Percentiles rank a stretch among this genome's conserved stretches.
phyloP scores from a whole-genome alignment of 2,329 filamentous ascomycete species.

The Eutypa lata region DNA sequence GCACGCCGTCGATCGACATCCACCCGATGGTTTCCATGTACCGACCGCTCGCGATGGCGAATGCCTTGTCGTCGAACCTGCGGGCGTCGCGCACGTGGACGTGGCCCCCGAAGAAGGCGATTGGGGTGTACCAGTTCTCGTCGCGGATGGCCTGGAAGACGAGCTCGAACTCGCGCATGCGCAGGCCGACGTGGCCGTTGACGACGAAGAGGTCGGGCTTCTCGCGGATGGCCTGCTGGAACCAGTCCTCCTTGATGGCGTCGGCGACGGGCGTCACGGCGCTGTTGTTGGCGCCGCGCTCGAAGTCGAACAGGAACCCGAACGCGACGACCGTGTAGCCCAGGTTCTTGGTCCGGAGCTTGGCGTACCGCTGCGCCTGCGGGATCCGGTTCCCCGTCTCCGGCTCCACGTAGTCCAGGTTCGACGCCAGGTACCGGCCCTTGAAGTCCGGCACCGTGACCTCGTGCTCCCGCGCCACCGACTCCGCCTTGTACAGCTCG shows the following conservation, averaged over 20 bases:
- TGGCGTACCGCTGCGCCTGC: conserved; percentile 78
- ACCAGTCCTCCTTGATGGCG: conserved; percentile 83
- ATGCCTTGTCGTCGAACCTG: conserved; percentile 73
- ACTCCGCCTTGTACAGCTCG: conserved; percentile 82
- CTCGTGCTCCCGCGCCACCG: conserved; percentile 74
- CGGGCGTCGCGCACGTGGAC: conserved; percentile 83
- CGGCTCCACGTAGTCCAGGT: conserved; percentile 81
- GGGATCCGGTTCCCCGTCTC: conserved; percentile 68
- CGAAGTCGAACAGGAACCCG: conserved; percentile 94
- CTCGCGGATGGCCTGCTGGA: conserved; percentile 78
- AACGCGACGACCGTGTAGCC: conserved; percentile 82
- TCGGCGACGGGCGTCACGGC: conserved; percentile 76
- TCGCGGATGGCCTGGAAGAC: conserved; percentile 77
- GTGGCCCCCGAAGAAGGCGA: conserved; percentile 90
- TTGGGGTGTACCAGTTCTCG: conserved; percentile 75
- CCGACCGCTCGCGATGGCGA: conserved; percentile 80
- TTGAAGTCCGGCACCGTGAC: conserved; percentile 81
- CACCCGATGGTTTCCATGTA: conserved; percentile 97
- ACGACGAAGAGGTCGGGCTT: conserved; percentile 86
- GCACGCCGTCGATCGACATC: conserved; percentile 73
- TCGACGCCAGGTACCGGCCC: conserved; percentile 81
- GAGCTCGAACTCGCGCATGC: conserved; percentile 73
- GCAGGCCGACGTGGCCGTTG: conserved; percentile 78
- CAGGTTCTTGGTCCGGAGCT: conserved; percentile 88
- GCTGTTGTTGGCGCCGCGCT: conserved; percentile 85